Evolutionary conservation across 2,329 filamentous ascomycete species (phyloP).

Genomic region (Clonostachys sp.): DNA sequence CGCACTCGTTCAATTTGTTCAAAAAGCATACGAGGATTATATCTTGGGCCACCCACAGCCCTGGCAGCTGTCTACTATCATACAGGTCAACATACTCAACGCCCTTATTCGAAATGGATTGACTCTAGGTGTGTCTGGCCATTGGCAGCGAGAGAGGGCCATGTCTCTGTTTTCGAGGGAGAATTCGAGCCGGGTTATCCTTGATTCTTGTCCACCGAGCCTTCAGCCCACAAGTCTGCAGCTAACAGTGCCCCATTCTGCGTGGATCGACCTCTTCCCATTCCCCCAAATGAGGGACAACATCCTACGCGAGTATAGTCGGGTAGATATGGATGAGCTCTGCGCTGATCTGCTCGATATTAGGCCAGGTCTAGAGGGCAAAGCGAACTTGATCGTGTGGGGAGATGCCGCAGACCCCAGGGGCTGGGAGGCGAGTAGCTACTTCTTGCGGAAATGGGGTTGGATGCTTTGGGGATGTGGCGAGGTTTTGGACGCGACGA

Average conservation of each 20-base stretch:
- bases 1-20: no score
- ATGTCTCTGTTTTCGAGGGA: no score
- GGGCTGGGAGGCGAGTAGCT: slow-evolving; percentile 39
- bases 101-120: slow-evolving; percentile 2
- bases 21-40: no score
- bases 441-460: slow-evolving; percentile 37
- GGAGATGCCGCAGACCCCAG: slow-evolving; percentile 35
- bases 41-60: no score
- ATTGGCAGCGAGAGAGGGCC: no score
- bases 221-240: no score
- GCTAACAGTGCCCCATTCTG: slow-evolving; percentile 14
- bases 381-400: slow-evolving; percentile 34
- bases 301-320: slow-evolving; percentile 9
- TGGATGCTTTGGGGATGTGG: slow-evolving; percentile 25
- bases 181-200: no score
- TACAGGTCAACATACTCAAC: slow-evolving; percentile 5
- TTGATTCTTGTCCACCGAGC: no score
- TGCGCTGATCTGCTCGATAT: slow-evolving; percentile 6
- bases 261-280: slow-evolving; percentile 28
- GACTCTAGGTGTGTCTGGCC: no score
- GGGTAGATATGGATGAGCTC: slow-evolving; percentile 12
- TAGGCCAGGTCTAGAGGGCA: no score
- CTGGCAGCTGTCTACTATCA: slow-evolving; percentile 2
- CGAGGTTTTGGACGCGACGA: slow-evolving; percentile 25
- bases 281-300: slow-evolving; percentile 24